Evolutionary conservation across 2,329 filamentous ascomycete genomes (phyloP), one percentile per base, ranked within the genome.

Genomic region (Verticillium isaacii): DNA sequence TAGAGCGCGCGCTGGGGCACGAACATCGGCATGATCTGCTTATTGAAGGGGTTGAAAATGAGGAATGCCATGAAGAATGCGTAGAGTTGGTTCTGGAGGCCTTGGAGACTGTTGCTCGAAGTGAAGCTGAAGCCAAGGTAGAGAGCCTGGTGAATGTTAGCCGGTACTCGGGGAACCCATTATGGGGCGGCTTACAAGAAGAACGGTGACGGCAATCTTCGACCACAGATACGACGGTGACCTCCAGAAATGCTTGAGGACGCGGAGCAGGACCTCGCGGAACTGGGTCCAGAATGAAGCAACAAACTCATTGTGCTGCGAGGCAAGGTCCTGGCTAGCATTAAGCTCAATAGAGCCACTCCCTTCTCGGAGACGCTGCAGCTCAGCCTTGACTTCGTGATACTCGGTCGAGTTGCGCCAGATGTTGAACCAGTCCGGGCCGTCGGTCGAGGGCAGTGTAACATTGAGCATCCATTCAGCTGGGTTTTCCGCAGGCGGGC

Each of bases 191-290:
- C 63, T 60, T 54, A 65, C 63, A 14, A 67, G 37, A 23, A 80
- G 67, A 50, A 79, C 71, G 64, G 80, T 85, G 36, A 90, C 81
- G 5, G 78, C 74, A 1, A 79, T 68, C 74, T 90, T 90, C 54
- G 85, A 85, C 75, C 89, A 91, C 68, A 91, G 88, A 74, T 91
- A 91, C 3, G 83, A 80, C 0, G 89, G 88, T 1, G 84, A 89
- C 56, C 89, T 84, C 88, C 88, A 91, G 78, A 90, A 90, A 71
- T 91, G 88, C 66, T 88, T 79, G 74, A 89, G 89, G 14, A 90
- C 85, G 67, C 89, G 86, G 32, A 78, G 68, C 19, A 82, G 81
- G 39, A 89, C 87, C 66, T 87, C 78, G 50, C 72, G 76, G 23
- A 91, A 75, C 69, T 93, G 90, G 14, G 77, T 70, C 8, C 65